Base-by-base conservation (phyloP, 1,284 basidiomycete species). In the Sutorius eximius region DNA sequence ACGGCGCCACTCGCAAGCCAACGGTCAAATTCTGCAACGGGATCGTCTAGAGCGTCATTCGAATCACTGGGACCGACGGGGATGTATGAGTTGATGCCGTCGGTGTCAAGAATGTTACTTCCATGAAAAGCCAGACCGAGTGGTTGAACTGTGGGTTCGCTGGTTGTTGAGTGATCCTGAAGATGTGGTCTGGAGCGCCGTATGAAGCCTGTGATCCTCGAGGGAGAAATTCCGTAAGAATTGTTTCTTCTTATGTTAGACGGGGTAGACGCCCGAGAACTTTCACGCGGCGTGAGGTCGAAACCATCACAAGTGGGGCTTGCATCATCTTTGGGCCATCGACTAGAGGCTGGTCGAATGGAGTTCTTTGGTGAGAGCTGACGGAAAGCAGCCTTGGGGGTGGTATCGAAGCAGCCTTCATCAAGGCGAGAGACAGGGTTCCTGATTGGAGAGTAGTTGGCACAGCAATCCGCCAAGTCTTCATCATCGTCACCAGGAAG, bases 1-100 rank as follows among this genome's bases (percentile, higher is more conserved):
- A 80, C 74, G 0, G 73, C 71, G 27, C 73, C 79, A 47, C 77
- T 77, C 16, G 72, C 71, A 29, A 82, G 55, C 79, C 78, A 81
- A 16, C 69, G 72, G 45, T 78, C 74, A n/a, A 82, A 73, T 45
- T 81, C 79, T 11, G 71, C 78, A 20, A 80, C 59, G n/a, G 73
- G 63, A 49, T 78, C 74, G 24, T 68, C 66, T 32, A 41, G n/a
- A 22, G 13, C 37, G 20, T 47, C 48, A 1, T 45, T 36, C 7
- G 11, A 30, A 15, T 57, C 50, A 12, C 33, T 37, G 18, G 37
- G 12, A 22, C 49, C 46, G 45, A 24, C 9, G 13, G 37, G 24
- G 13, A 12, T 34, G n/a, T 36, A 42, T 36, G 47, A 20, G 18
- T 38, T 22, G 53, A 51, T 13, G 34, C 7, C 33, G 5, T n/a